Base-by-base conservation (phyloP, 352 stramenopile species). In the Phytophthora pseudosyringae region DNA sequence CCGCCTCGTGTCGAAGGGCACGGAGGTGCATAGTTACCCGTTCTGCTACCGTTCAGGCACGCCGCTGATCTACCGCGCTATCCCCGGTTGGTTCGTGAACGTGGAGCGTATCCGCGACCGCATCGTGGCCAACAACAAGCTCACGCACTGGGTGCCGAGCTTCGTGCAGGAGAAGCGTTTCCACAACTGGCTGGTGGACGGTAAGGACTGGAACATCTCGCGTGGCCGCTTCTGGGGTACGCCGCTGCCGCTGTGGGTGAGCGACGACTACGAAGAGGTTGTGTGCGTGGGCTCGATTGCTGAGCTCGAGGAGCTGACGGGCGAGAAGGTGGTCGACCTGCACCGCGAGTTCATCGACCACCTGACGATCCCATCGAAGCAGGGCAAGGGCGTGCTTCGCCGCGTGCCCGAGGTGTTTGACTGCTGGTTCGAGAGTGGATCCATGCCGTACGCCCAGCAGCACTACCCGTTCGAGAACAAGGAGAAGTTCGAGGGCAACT, bases 391-490 rank as follows among this genome's bases (percentile, higher is more conserved):
- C 49, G 64, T 89, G 36, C 75, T 98, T 15, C 85, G 84, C 33
- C 89, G 91, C 58, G 88, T 98, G 5, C 86, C 92, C 0, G 91
- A 98, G 47, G 94, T 98, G 9, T 99, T 99, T 78, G 97, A 99
- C 82, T 99, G 97, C 78, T 99, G 98, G 98, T 99, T 99, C 67
- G 98, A 99, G 78, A 98, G 89, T 44, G 98, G 98, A 5, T 98
- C 90, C 31, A 99, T 99, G 98, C 98, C 98, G 31, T 99, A 99
- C 77, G 98, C 98, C 11, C 98, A 99, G 77, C 89, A 98, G 71
- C 98, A 99, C 81, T 99, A 99, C 82, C 98, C 98, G 50, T 99
- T 99, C 78, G 97, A 99, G 73, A 99, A 99, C 83, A 98, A 99
- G 80, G 92, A 98, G 18, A 88, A 93, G 62, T 99, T 99, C 69